Evolutionary conservation across 2,329 filamentous ascomycete species (phyloP).

Genomic region (Arachnomyces sp.): DNA sequence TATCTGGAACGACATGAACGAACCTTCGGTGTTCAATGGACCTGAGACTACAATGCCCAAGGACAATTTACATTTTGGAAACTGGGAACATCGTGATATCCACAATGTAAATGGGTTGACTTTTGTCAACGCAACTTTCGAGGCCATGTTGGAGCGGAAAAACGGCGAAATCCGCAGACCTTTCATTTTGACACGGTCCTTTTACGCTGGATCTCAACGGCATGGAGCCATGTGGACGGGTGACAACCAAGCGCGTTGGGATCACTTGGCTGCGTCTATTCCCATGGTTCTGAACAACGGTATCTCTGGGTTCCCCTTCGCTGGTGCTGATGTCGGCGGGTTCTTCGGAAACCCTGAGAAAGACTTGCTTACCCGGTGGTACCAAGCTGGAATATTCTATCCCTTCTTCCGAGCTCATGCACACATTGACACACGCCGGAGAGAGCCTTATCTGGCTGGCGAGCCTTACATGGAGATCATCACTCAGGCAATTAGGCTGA

Average conservation of each 20-base stretch:
- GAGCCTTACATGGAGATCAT: slow-evolving; percentile 83
- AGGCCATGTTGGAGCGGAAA: slow-evolving; percentile 76
- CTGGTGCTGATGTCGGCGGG: slow-evolving; percentile 90
- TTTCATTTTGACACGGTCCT: slow-evolving; percentile 87
- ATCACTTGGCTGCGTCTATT: slow-evolving; percentile 77
- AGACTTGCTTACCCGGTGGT: slow-evolving; percentile 89
- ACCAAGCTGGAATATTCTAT: slow-evolving; percentile 93
- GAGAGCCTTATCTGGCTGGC: slow-evolving; percentile 82
- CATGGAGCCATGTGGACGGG: slow-evolving; percentile 97
- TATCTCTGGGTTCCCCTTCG: slow-evolving; percentile 87
- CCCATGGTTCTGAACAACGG: slow-evolving; percentile 93
- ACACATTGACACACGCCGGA: slow-evolving; percentile 89
- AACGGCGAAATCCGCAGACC: slow-evolving; percentile 78
- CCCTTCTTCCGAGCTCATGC: slow-evolving; percentile 97
- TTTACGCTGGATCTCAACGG: slow-evolving; percentile 84
- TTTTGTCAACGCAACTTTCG: slow-evolving; percentile 86
- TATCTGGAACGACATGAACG: slow-evolving; percentile 99
- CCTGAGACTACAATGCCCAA: slow-evolving; percentile 98
- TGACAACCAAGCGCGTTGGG: slow-evolving; percentile 92
- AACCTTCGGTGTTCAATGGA: slow-evolving; percentile 97
- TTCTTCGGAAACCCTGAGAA: slow-evolving; percentile 97
- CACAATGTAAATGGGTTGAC: slow-evolving; percentile 96
- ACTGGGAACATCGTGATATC: slow-evolving; percentile 94
- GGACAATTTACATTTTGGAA: slow-evolving; percentile 83
- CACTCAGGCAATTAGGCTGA: slow-evolving; percentile 75